Base-by-base conservation (phyloP, 2,329 filamentous ascomycete species). In the Periconia macrospinosa region DNA sequence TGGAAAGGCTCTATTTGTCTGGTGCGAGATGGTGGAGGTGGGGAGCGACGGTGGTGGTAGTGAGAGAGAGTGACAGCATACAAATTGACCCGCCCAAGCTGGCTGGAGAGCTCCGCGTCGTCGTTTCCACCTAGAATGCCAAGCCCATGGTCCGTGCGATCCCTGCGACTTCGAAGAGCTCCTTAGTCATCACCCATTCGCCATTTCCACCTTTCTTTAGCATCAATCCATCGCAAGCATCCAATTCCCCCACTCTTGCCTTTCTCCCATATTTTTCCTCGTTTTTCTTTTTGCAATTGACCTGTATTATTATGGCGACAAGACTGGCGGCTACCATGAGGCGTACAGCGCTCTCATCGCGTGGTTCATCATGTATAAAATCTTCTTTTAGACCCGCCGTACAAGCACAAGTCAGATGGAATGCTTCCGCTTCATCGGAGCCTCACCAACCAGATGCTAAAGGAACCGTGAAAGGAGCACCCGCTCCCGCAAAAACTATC, bases 401-500 rank as follows among this genome's bases (percentile, higher is more conserved):
- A 3, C 57, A 56, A 54, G n/a, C n/a, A n/a, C 73, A 75, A 61
- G 59, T 69, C 33, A 68, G 73, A 62, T 75, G 72, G 69, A 66
- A 62, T 57, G 67, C 71, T 43, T 73, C 75, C 50, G 75, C 76
- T 46, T 75, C 70, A 44, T 72, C 73, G 52, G 75, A 78, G 58
- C 74, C 75, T 50, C 69, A 72, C 47, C 72, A 76, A 50, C 66
- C 67, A 30, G 69, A 74, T 60, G 62, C 62, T 14, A 66, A 74
- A 20, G 75, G 69, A 30, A 61, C 61, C 17, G 62, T 70, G 10
- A 70, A 71, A 46, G 71, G 66, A 14, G 59, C 52, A n/a, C 57
- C 74, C 17, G 69, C 70, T 30, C 62, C 70, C 54, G 54, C 70
- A 47, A 78, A 80, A 59, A 66, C 75, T 15, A 79, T 88, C 69